phyloP scores from a whole-genome alignment of 106 monocot genomes.

The Dactylorhiza incarnata region DNA sequence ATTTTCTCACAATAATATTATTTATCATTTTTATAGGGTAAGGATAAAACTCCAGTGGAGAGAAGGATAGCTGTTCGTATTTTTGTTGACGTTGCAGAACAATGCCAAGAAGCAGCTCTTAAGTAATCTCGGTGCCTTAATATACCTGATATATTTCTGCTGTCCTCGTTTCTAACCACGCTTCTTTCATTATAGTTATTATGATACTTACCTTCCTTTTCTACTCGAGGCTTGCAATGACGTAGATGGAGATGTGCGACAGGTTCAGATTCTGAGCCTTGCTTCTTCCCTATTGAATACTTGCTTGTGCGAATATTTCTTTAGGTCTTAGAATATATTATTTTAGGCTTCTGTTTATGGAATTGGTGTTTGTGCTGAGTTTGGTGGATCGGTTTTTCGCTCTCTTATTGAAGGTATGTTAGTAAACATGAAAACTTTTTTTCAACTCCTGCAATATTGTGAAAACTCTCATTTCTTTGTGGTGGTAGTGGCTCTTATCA shows the following conservation, averaged over 20 bases:
- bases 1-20: too few species aligned
- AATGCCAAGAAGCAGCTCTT: constrained; percentile 78
- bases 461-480: neutral
- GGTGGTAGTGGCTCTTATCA: constrained; percentile 74
- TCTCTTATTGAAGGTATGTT: constrained; percentile 77
- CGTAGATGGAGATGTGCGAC: constrained; percentile 75
- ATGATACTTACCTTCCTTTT: constrained; percentile 86
- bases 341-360: constrained; percentile 93
- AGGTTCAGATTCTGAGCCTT: constrained; percentile 29
- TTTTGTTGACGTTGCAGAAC: constrained; percentile 95
- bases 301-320: neutral
- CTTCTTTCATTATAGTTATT: constrained; percentile 42
- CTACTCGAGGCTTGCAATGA: constrained; percentile 88
- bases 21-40: constrained; percentile 35
- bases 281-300: neutral
- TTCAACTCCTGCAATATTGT: neutral
- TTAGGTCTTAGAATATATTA: neutral
- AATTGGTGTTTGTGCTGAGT: constrained; percentile 89
- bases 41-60: constrained; percentile 82
- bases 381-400: constrained; percentile 66
- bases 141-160: neutral
- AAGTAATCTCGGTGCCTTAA: constrained; percentile 34
- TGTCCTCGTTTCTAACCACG: neutral
- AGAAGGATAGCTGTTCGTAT: constrained; percentile 91
- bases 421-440: neutral